Percentiles rank a stretch among this genome's conserved stretches.
Evolutionary conservation across 495 filamentous ascomycete species (phyloP).

Genomic region (Neurospora tetrasperma): DNA sequence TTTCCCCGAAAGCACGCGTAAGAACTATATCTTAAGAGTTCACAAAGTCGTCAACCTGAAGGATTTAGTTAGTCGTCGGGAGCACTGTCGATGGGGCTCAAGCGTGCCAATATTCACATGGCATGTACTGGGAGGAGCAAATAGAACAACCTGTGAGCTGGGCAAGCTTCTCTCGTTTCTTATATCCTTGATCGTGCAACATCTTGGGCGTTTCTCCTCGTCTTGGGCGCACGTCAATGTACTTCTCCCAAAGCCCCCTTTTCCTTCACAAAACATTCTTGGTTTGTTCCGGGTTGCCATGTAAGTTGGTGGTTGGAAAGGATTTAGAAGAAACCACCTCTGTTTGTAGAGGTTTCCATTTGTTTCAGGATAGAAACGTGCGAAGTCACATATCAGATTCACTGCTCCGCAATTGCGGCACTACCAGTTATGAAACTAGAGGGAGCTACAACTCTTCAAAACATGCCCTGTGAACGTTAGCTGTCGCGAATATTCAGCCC

Average conservation of each 20-base stretch:
- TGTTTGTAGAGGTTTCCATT: neutral
- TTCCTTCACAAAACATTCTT: neutral
- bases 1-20: neutral
- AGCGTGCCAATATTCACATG: neutral
- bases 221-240: neutral
- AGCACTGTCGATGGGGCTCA: neutral
- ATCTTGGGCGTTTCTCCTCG: neutral
- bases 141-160: neutral
- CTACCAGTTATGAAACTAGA: neutral
- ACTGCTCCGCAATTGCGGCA: neutral
- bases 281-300: neutral
- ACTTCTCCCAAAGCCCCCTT: neutral
- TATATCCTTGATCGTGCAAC: neutral
- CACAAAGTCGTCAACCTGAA: neutral
- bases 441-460: neutral
- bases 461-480: neutral
- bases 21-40: neutral
- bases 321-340: neutral
- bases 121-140: neutral
- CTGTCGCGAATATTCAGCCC: neutral
- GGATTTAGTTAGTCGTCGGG: neutral
- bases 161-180: neutral
- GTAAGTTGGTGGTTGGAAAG: neutral
- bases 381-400: neutral
- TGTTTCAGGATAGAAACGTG: neutral